Evolutionary conservation across 352 stramenopile genomes (phyloP).

Genomic region (Elongisporangium anandrum): DNA sequence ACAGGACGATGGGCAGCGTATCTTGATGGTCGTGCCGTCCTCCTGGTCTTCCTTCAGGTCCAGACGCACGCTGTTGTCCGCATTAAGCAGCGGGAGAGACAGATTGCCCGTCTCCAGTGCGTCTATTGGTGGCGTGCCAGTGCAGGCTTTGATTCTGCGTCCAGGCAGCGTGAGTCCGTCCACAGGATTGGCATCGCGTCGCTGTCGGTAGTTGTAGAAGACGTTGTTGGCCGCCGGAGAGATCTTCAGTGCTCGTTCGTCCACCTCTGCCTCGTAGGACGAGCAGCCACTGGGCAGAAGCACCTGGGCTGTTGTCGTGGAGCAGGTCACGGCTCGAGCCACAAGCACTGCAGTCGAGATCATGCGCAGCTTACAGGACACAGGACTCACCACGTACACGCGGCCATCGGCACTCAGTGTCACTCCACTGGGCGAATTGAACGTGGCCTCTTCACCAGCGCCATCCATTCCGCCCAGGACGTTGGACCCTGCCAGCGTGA

Average conservation of each 20-base stretch:
- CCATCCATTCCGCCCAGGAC: constrained; percentile 77
- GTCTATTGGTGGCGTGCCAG: constrained; percentile 86
- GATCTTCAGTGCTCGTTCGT: constrained; percentile 78
- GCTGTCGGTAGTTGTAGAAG: constrained; percentile 89
- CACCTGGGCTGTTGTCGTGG: constrained; percentile 76
- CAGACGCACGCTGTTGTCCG: constrained; percentile 9
- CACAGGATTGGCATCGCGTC: constrained; percentile 30
- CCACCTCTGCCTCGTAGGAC: constrained; percentile 92
- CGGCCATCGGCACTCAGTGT: constrained; percentile 83
- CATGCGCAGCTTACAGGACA: constrained; percentile 86
- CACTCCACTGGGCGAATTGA: constrained; percentile 87
- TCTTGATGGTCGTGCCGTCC: constrained; percentile 84
- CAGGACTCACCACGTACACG: constrained; percentile 90
- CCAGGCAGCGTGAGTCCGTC: constrained; percentile 42
- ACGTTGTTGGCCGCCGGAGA: constrained; percentile 87
- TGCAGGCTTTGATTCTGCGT: constrained; percentile 88
- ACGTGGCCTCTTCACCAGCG: constrained; percentile 79
- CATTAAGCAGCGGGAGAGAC: constrained; percentile 29
- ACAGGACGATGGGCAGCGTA: constrained; percentile 75
- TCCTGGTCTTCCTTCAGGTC: constrained; percentile 82
- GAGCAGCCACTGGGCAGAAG: constrained; percentile 91
- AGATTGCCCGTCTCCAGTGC: constrained; percentile 67
- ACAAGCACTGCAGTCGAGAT: constrained; percentile 72
- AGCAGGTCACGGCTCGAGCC: constrained; percentile 65
- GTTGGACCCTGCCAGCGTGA: constrained; percentile 88